A percentile compares a stretch with the other conserved stretches of the same genome.
Evolutionary conservation across 306 rosid genomes (phyloP).

Genomic region (Cucumis sativus): DNA sequence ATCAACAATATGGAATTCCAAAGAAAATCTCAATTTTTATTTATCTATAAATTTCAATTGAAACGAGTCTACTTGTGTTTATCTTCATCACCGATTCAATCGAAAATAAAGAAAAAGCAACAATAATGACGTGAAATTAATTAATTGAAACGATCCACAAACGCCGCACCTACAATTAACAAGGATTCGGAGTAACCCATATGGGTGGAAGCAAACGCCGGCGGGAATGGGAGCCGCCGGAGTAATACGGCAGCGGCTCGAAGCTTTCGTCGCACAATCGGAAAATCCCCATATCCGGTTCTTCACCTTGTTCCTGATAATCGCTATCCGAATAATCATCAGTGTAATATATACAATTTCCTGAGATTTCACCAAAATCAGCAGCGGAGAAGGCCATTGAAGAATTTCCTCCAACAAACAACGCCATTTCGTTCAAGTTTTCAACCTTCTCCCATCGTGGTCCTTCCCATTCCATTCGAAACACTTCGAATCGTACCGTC

Average conservation of each 20-base stretch:
- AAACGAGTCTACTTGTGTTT: background rate
- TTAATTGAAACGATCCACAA: background rate
- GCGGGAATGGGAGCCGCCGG: slow-evolving; percentile 16
- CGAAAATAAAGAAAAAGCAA: background rate
- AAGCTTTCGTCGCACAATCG: slow-evolving; percentile 26
- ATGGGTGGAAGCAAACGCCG: slow-evolving; percentile 39
- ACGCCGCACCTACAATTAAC: slow-evolving; percentile 8
- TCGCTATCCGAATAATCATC: slow-evolving; percentile 52
- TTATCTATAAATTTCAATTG: background rate
- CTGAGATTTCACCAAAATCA: slow-evolving; percentile 34
- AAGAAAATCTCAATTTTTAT: background rate
- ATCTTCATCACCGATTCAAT: background rate
- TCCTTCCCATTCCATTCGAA: slow-evolving; percentile 36
- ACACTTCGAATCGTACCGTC: slow-evolving; percentile 41
- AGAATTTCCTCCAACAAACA: slow-evolving; percentile 54
- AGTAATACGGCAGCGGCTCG: slow-evolving; percentile 36
- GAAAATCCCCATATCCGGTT: slow-evolving; percentile 51
- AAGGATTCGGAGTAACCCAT: slow-evolving; percentile 64
- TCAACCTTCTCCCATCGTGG: slow-evolving; percentile 29
- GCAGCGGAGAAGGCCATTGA: slow-evolving; percentile 36
- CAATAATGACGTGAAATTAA: background rate
- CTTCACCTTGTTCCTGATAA: slow-evolving; percentile 31
- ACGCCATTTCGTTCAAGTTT: slow-evolving; percentile 32
- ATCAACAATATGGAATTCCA: background rate
- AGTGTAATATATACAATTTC: slow-evolving; percentile 46